phyloP scores from a whole-genome alignment of 176 grass and related monocot genomes.

The Carex littledalei region DNA sequence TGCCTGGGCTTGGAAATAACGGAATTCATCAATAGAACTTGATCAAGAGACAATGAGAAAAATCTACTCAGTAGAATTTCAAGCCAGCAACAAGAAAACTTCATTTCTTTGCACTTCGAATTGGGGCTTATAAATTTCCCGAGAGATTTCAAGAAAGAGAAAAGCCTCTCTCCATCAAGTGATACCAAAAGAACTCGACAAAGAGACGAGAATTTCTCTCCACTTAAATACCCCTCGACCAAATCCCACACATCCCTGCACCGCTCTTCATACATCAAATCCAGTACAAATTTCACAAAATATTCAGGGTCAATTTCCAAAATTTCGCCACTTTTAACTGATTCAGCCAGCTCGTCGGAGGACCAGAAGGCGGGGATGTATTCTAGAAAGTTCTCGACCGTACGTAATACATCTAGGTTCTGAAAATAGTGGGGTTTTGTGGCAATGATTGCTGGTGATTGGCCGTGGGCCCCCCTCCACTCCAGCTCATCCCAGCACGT shows the following conservation, averaged over 20 bases:
- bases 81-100: conserved; percentile 62
- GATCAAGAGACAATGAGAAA: conserved; percentile 43
- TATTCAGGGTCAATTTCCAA: conserved; percentile 58
- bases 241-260: conserved; percentile 56
- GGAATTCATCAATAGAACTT: conserved; percentile 70
- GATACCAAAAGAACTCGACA: conserved; percentile 58
- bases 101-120: conserved; percentile 49
- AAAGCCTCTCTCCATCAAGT: conserved; percentile 64
- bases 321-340: conserved; percentile 80
- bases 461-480: conserved; percentile 89
- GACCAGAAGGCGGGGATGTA: conserved; percentile 84
- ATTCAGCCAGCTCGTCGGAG: conserved; percentile 77
- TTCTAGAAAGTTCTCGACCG: conserved; percentile 83
- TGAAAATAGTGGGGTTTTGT: conserved; percentile 90
- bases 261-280: conserved; percentile 70
- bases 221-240: conserved; percentile 63
- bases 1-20: conserved; percentile 67
- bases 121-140: conserved; percentile 36
- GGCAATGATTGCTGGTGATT: conserved; percentile 88
- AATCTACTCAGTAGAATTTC: conserved; percentile 54
- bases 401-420: conserved; percentile 74
- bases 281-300: conserved; percentile 63
- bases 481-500: conserved; percentile 92
- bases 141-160: conserved; percentile 56
- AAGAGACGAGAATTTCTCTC: conserved; percentile 72